Evolutionary conservation across 2,329 filamentous ascomycete genomes (phyloP), one percentile per base, ranked within the genome.

Genomic region (Calonectria multiphialidica): DNA sequence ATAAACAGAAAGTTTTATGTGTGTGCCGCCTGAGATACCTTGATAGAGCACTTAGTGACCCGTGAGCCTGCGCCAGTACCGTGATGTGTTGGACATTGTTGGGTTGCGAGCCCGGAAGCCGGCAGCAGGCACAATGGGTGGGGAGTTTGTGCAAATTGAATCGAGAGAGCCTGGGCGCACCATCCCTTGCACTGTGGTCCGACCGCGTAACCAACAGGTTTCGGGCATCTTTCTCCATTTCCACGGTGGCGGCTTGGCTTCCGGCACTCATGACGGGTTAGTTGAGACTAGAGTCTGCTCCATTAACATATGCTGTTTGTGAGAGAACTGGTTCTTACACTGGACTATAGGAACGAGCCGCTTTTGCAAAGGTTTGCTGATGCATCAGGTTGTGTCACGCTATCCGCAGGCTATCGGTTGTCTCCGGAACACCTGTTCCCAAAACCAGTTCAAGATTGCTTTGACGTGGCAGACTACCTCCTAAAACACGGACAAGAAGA

Each of bases 391-490:
- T 67, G 68, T 18, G 44, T 67, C 40, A 25, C 88, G 18, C 80
- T 92, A 15, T 89, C 87, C 0, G 85, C 91, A 8, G 90, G 90
- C 1, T 92, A 92, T 78, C 85, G 90, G 33, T 85, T 90, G 21
- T 90, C 90, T 0, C 91, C 91, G 0, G 90, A 92, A 77, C 71
- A 91, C 75, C 88, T 89, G 0, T 91, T 86, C 78, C 90, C 91
- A 0, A 85, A 84, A 0, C 87, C 84, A 0, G 85, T 86, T 5
- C 84, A 92, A 65, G 90, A 92, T 78, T 90, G 89, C 80, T 86
- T 87, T 75, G 90, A 92, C 77, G 88, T 85, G 5, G 90, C 85
- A 0, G 86, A 89, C 70, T 89, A 88, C 80, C 82, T 92, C 2
- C 80, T 89, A 30, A 85, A 88, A 25, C 37, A 71, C 12, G 67